phyloP scores from a whole-genome alignment of 2,329 filamentous ascomycete species.

The Colletotrichum eleusines region DNA sequence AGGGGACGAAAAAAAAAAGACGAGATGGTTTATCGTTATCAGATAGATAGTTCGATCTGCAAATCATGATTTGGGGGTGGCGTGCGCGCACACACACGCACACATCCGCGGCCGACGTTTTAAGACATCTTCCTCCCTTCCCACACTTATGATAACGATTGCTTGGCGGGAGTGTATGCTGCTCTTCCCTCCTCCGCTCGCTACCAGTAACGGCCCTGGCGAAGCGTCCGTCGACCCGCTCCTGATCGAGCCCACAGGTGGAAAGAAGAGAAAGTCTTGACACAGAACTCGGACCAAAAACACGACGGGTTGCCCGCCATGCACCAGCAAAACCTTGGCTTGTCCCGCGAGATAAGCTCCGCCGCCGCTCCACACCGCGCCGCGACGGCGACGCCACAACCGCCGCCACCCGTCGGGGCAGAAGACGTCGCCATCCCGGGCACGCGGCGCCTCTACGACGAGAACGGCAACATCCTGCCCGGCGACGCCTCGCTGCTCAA shows the following conservation, averaged over 20 bases:
- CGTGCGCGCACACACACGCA: too few species aligned
- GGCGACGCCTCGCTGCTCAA: conserved; percentile 40
- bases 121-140: neutral
- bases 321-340: neutral
- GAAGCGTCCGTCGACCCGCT: conserved; percentile 41
- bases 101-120: neutral
- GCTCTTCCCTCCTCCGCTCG: neutral
- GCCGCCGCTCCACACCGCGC: conserved; percentile 16
- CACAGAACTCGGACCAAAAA: too few species aligned
- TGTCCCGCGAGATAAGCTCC: neutral
- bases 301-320: neutral
- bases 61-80: neutral
- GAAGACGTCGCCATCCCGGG: conserved; percentile 35
- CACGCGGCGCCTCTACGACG: conserved; percentile 38
- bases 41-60: neutral
- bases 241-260: too few species aligned
- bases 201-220: conserved; percentile 36
- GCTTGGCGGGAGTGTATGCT: conserved; percentile 15
- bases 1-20: conserved; percentile 2
- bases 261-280: too few species aligned
- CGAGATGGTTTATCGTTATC: conserved; percentile 5
- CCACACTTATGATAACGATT: neutral
- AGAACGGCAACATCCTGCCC: conserved; percentile 20
- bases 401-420: conserved; percentile 1
- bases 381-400: neutral